These are phyloP conservation scores for Glycine tomentella DNA, from an alignment of 306 rosid genomes.

Conservation along the genomic window DNA sequence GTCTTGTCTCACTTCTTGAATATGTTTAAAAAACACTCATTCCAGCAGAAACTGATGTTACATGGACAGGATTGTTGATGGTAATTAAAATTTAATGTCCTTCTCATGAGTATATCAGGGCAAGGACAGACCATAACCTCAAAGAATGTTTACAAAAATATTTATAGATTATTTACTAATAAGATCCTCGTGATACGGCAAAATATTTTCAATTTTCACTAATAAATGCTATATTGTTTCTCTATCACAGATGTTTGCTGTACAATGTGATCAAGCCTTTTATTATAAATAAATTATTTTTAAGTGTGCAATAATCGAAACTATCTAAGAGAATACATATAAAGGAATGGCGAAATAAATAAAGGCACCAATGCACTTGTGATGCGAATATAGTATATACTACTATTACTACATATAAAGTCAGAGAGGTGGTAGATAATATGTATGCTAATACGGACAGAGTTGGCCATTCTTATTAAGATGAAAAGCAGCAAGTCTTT, in stretches of 20 bases:
- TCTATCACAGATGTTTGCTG: background rate
- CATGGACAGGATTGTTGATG: background rate
- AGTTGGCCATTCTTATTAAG: conserved; percentile 48
- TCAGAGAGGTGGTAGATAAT: conserved; percentile 42
- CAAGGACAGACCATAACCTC: too few species aligned
- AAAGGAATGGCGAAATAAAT: conserved; percentile 33
- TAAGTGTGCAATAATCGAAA: conserved; percentile 4
- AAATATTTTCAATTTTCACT: conserved; percentile 19
- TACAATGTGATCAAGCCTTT: background rate
- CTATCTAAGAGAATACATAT: background rate
- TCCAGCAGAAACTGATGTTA: conserved; percentile 15
- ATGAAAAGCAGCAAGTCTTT: conserved; percentile 45
- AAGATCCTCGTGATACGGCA: background rate
- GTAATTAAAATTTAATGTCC: background rate
- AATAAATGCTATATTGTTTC: conserved; percentile 9
- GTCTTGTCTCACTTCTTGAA: conserved; percentile 36
- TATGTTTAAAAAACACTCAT: conserved; percentile 25
- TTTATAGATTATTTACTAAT: too few species aligned
- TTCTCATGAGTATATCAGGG: background rate
- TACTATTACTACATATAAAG: background rate
- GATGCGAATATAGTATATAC: background rate
- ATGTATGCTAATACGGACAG: conserved; percentile 51
- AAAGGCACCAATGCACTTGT: conserved; percentile 25
- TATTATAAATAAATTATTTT: conserved; percentile 2
- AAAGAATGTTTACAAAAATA: too few species aligned